Percentiles rank a stretch among this genome's conserved stretches.
phyloP scores from a whole-genome alignment of 2,329 filamentous ascomycete genomes.

The Emmonsiellopsis sp. region DNA sequence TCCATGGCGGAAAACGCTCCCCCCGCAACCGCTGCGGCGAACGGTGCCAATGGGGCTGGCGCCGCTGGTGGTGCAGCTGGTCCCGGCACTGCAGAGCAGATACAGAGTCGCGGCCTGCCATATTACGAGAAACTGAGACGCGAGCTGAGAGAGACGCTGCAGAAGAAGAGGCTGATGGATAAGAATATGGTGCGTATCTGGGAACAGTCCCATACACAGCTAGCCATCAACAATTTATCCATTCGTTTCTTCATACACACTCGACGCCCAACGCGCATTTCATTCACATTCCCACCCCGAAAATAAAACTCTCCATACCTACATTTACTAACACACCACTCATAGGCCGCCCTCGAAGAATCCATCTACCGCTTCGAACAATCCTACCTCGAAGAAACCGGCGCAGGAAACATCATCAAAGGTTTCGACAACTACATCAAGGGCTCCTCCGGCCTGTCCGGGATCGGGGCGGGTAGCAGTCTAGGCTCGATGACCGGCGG shows the following conservation, averaged over 20 bases:
- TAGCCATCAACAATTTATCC: background rate
- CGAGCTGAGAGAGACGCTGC: conserved; percentile 57
- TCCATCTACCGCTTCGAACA: conserved; percentile 75
- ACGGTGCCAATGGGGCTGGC: conserved; percentile 15
- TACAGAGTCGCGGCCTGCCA: conserved; percentile 40
- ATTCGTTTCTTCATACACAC: background rate
- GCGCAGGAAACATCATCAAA: conserved; percentile 86
- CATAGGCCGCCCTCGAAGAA: conserved; percentile 59
- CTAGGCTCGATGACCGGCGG: conserved; percentile 20
- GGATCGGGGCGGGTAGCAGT: conserved; percentile 18
- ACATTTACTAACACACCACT: background rate
- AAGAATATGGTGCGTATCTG: conserved; percentile 44
- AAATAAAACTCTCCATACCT: background rate
- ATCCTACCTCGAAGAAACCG: conserved; percentile 82
- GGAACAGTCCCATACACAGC: background rate
- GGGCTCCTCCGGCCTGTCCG: conserved; percentile 53
- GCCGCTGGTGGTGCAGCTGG: background rate
- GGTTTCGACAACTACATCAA: conserved; percentile 99
- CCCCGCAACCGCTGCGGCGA: conserved; percentile 13
- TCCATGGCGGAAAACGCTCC: conserved; percentile 35
- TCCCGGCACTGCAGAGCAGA: conserved; percentile 15
- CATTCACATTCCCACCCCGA: no score
- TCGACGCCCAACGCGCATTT: background rate
- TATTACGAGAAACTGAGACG: conserved; percentile 66
- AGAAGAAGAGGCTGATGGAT: conserved; percentile 57